phyloP scores from a whole-genome alignment of 2,329 filamentous ascomycete species.

The Tolypocladium nubicola region DNA sequence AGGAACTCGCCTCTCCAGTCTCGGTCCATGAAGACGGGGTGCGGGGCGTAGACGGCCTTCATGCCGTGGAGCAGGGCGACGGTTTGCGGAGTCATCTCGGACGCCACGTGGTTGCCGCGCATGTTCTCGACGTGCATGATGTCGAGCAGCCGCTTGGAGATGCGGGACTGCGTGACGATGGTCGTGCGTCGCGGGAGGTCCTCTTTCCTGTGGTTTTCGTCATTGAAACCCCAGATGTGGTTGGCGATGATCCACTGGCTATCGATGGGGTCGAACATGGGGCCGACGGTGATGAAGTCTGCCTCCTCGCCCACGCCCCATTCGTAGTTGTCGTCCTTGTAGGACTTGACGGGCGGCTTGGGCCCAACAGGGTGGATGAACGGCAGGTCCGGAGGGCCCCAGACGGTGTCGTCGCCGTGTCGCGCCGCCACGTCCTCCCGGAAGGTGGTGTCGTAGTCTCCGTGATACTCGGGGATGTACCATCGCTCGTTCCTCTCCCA shows the following conservation, averaged over 20 bases:
- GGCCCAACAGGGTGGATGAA: constrained; percentile 53
- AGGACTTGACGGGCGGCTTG: constrained; percentile 46
- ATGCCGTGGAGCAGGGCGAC: constrained; percentile 66
- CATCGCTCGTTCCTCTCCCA: constrained; percentile 67
- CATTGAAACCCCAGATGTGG: constrained; percentile 57
- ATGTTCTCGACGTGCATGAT: constrained; percentile 71
- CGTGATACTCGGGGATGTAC: constrained; percentile 61
- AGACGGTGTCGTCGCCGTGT: constrained; percentile 46
- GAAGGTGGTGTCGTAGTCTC: constrained; percentile 56
- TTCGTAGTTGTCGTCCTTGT: constrained; percentile 55
- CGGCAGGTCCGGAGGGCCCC: constrained; percentile 53
- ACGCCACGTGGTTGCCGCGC: constrained; percentile 63
- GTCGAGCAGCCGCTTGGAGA: constrained; percentile 61
- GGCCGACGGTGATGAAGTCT: constrained; percentile 63
- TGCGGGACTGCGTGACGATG: constrained; percentile 67
- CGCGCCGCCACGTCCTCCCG: constrained; percentile 49
- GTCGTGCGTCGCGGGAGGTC: constrained; percentile 61
- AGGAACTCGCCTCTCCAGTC: constrained; percentile 50
- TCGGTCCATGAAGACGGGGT: constrained; percentile 71
- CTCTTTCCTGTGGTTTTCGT: constrained; percentile 34
- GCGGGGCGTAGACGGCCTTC: constrained; percentile 68
- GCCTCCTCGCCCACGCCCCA: constrained; percentile 72
- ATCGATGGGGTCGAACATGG: constrained; percentile 65
- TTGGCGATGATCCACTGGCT: constrained; percentile 64
- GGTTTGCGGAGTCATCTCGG: constrained; percentile 70